Conservation (phyloP, 2,329 filamentous ascomycete genomes). For the Calonectria ilicicola region DNA sequence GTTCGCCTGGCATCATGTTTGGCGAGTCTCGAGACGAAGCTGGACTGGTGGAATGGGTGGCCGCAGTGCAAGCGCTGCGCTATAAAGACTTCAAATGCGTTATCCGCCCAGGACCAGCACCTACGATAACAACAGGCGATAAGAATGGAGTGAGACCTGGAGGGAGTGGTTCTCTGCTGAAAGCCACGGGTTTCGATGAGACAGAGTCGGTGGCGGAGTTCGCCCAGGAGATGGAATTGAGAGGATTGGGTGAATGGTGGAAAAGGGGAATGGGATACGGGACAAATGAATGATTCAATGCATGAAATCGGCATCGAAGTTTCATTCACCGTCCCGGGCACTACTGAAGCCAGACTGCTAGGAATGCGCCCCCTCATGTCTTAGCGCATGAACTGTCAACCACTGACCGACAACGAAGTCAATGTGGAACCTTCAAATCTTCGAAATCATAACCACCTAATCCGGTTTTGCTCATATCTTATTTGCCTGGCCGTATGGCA, state of each 20-base stretch:
- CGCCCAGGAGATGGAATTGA: conserved; percentile 68
- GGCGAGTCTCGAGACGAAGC: conserved; percentile 69
- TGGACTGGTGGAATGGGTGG: conserved; percentile 73
- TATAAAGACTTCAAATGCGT: conserved; percentile 81
- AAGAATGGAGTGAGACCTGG: background rate
- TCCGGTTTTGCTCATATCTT: no score
- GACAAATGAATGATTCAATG: conserved; percentile 4
- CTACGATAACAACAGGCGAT: conserved; percentile 2
- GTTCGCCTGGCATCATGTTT: conserved; percentile 83
- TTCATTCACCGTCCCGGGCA: background rate
- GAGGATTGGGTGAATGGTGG: conserved; percentile 75
- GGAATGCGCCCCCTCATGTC: background rate
- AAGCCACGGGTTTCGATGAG: conserved; percentile 60
- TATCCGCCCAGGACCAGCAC: conserved; percentile 58
- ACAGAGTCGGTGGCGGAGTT: conserved; percentile 75
- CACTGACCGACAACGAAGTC: background rate
- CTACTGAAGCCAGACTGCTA: background rate
- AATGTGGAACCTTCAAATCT: background rate
- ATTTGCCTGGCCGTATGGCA: no score
- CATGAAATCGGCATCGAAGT: background rate
- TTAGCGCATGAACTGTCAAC: background rate
- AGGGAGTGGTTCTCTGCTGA: background rate
- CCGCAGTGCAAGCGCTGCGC: conserved; percentile 70
- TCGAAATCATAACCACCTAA: background rate
- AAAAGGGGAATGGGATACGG: conserved; percentile 73